Conservation (phyloP, 148 eudicot genomes). For the Rhododendron molle region DNA sequence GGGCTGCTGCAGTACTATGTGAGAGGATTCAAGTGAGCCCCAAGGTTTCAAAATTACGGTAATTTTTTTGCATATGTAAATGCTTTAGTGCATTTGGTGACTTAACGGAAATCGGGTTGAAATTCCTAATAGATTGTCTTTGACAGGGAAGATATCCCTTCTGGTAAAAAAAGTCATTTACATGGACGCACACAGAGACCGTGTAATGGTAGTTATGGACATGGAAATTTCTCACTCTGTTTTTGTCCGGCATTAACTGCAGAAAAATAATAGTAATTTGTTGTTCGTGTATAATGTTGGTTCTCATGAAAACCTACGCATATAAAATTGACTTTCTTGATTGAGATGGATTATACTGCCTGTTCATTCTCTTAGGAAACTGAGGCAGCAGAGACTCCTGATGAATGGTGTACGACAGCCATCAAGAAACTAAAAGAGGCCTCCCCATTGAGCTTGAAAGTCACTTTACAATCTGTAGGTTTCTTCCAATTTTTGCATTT, state of each 20-base stretch:
- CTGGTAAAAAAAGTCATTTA: background rate
- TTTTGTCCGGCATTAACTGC: background rate
- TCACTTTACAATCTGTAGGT: constrained; percentile 87
- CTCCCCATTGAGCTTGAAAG: constrained; percentile 90
- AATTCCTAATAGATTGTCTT: background rate
- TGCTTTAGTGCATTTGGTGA: background rate
- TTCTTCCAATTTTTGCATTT: background rate
- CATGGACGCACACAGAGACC: background rate
- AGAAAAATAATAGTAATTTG: background rate
- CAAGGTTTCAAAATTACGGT: background rate
- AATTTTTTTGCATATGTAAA: background rate
- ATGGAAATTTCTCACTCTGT: background rate
- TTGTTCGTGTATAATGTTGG: background rate
- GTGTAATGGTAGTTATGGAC: background rate
- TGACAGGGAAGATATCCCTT: background rate
- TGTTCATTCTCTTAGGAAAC: constrained; percentile 50
- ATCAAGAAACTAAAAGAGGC: constrained; percentile 73
- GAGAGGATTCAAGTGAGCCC: background rate
- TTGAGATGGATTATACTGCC: background rate
- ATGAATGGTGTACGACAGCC: constrained; percentile 53
- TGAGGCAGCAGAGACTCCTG: constrained; percentile 47
- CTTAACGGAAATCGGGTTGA: background rate
- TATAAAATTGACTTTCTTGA: background rate
- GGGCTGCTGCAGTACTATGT: background rate
- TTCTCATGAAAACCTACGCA: background rate